Evolutionary conservation across 1,284 basidiomycete genomes (phyloP).

Genomic region (Boletus holoroseus): DNA sequence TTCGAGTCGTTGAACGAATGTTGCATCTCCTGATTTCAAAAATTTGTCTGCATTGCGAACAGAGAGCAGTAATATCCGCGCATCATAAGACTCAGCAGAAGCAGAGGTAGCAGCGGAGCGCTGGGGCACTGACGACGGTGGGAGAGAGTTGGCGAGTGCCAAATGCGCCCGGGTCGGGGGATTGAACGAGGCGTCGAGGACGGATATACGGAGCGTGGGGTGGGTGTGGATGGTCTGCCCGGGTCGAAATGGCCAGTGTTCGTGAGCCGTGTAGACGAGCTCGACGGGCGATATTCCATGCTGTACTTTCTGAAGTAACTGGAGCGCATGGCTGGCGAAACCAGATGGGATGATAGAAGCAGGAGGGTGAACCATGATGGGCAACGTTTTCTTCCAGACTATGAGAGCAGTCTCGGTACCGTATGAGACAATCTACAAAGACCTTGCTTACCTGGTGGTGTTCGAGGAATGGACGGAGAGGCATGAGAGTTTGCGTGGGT

Average conservation of each 20-base stretch:
- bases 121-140: slow-evolving; percentile 25
- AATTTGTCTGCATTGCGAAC: slow-evolving; percentile 88
- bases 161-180: slow-evolving; percentile 88
- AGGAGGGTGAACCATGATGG: slow-evolving; percentile 14
- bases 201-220: slow-evolving; percentile 45
- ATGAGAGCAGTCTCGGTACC: background rate
- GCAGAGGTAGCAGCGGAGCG: slow-evolving; percentile 4
- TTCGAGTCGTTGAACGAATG: slow-evolving; percentile 66
- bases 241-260: slow-evolving; percentile 49
- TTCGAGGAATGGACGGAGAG: background rate
- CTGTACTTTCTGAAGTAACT: slow-evolving; percentile 44
- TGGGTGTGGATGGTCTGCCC: slow-evolving; percentile 14
- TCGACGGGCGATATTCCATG: slow-evolving; percentile 45
- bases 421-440: background rate
- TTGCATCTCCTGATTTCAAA: slow-evolving; percentile 68
- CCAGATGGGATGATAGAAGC: slow-evolving; percentile 15
- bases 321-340: slow-evolving; percentile 28
- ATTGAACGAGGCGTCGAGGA: slow-evolving; percentile 93
- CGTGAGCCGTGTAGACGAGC: slow-evolving; percentile 50
- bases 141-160: slow-evolving; percentile 56
- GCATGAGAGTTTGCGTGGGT: background rate
- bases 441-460: slow-evolving; percentile 3
- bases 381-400: background rate
- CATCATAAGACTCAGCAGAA: slow-evolving; percentile 48
- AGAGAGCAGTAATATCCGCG: slow-evolving; percentile 78